Percentiles rank a stretch among this genome's conserved stretches.
Evolutionary conservation across 179 eudicot species (phyloP).

Genomic region (Silene vulgaris): DNA sequence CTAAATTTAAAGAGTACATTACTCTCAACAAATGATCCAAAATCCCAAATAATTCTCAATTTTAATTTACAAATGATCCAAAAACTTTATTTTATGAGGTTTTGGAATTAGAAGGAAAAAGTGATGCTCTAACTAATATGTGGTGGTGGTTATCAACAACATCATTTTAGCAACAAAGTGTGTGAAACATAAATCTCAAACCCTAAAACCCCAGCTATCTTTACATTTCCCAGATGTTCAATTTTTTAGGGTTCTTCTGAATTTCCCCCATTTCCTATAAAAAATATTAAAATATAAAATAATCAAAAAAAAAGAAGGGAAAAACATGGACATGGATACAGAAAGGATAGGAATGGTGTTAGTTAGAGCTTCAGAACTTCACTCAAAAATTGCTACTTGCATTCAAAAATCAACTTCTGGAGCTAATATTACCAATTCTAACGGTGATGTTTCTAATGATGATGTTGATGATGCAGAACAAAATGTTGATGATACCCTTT

Average conservation of each 20-base stretch:
- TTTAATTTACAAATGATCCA: too few species aligned
- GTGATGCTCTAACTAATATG: not conserved
- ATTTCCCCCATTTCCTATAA: too few species aligned
- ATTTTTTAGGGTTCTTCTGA: not conserved
- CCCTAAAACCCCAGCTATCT: not conserved
- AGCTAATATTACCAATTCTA: not conserved
- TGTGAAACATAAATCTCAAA: not conserved
- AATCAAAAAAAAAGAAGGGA: not conserved
- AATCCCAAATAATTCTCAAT: too few species aligned
- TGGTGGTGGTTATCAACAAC: not conserved
- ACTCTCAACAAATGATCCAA: too few species aligned
- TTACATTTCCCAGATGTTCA: not conserved
- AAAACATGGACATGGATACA: slow-evolving; percentile 51
- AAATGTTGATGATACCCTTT: slow-evolving; percentile 6
- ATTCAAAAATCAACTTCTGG: slow-evolving; percentile 32
- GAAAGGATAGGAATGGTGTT: slow-evolving; percentile 65
- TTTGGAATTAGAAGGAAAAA: too few species aligned
- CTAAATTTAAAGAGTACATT: too few species aligned
- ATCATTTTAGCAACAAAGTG: not conserved
- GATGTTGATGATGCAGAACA: not conserved
- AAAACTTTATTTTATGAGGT: too few species aligned
- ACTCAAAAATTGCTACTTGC: slow-evolving; percentile 63
- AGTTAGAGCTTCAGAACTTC: slow-evolving; percentile 67
- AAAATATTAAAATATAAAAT: not conserved
- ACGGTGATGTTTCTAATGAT: slow-evolving; percentile 9